Base-by-base conservation (phyloP, 805 yeast species). In the Yamadazyma endophytica region DNA sequence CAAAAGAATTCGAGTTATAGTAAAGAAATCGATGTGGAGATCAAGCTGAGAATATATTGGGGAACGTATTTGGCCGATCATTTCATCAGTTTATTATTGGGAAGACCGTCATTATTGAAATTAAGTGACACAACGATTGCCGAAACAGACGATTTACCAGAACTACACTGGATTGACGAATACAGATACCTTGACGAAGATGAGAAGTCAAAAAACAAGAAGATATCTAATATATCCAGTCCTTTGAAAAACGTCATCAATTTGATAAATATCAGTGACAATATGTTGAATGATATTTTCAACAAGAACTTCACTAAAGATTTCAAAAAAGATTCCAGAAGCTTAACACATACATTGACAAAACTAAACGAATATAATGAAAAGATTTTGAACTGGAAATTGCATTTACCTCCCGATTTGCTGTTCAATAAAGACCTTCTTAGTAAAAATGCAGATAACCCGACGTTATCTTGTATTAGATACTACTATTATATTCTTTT, bases 11-110 rank as follows among this genome's bases (percentile, higher is more conserved):
- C 57, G n/a, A 55, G 56, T 22, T 49, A 71, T 28, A 58, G 67
- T n/a, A 63, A 68, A 19, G 38, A 39, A 29, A 63, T 76, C 29
- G 79, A 76, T 41, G 60, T 71, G 12, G 75, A 70, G 24, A 75
- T 78, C 33, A 61, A 82, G 36, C 68, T 77, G 29, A 57, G 85
- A 36, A 73, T 78, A 8, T 75, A 73, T 47, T 78, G 85, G 85
- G 84, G 84, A 3, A 69, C 78, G 29, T 78, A 71, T 49, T 57
- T 77, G 35, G 79, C 79, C 2, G 85, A 78, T 49, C 82, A 76
- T 47, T 73, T 77, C 43, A 73, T 77, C 21, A 71, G 80, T 46
- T 54, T 77, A 21, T 57, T 77, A 29, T 52, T 77, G 28, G 85
- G 85, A 3, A 54, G 82, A 31, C 80, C 82, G 0, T 68, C 79